phyloP scores from a whole-genome alignment of 305 asterid genomes.

The Fraxinus angustifolia region DNA sequence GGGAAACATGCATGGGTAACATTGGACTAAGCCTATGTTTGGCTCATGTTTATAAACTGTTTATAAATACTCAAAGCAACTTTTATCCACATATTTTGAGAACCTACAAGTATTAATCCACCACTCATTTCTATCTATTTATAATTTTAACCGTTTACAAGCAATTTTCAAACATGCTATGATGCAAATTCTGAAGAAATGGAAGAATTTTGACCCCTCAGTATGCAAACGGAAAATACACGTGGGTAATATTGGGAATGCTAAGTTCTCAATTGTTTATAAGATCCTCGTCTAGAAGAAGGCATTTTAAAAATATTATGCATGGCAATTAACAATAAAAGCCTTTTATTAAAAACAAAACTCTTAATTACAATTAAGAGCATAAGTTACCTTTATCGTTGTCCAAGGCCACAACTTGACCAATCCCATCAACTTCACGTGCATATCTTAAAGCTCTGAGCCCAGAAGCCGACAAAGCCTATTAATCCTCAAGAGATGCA shows the following conservation, averaged over 20 bases:
- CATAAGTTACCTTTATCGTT: conserved; percentile 64
- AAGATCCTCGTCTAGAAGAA: neutral
- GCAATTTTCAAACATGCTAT: neutral
- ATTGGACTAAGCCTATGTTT: neutral
- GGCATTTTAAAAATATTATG: neutral
- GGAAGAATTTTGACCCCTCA: neutral
- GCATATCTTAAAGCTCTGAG: conserved; percentile 94
- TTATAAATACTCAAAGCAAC: neutral
- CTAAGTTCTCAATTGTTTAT: neutral
- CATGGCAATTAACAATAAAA: neutral
- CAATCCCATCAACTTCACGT: conserved; percentile 86
- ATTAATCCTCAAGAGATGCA: conserved; percentile 11
- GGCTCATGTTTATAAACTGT: neutral
- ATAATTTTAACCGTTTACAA: neutral
- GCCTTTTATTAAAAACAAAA: neutral
- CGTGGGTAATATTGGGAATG: neutral
- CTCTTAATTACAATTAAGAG: neutral
- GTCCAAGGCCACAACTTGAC: conserved; percentile 91
- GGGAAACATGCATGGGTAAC: neutral
- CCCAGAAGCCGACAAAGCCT: conserved; percentile 98
- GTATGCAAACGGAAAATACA: neutral
- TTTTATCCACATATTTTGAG: neutral
- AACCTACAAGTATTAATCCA: neutral
- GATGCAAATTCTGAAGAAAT: conserved; percentile 1
- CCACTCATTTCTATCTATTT: neutral